phyloP scores from a whole-genome alignment of 352 stramenopile species.

The Blastocystis sp. region DNA sequence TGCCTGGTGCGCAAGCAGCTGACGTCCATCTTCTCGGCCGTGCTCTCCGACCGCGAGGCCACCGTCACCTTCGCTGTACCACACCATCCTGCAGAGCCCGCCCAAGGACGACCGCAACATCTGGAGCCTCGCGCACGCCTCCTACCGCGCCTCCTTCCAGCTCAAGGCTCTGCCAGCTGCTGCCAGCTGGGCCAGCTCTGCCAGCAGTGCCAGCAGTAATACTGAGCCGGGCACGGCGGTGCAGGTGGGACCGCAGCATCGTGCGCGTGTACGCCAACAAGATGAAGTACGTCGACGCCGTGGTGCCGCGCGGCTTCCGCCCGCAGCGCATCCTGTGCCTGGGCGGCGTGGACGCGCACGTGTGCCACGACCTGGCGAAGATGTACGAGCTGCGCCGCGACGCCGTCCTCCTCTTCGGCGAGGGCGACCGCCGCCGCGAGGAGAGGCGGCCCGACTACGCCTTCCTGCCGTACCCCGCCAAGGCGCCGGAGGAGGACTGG shows the following conservation, averaged over 20 bases:
- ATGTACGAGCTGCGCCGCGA: conserved; percentile 21
- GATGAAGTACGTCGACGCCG: conserved; percentile 56
- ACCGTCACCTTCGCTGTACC: conserved; percentile 2
- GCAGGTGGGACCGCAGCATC: conserved; percentile 39
- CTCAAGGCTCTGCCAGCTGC: too few relatives aligned
- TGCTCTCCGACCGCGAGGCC: conserved; percentile 14
- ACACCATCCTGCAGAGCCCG: background rate
- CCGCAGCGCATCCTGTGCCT: conserved; percentile 38
- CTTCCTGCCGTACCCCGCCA: background rate
- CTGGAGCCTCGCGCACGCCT: background rate
- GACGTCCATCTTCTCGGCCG: conserved; percentile 5
- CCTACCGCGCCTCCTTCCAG: conserved; percentile 26
- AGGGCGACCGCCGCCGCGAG: conserved; percentile 38
- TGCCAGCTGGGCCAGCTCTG: too few relatives aligned
- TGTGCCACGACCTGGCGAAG: conserved; percentile 37
- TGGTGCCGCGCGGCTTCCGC: conserved; percentile 50
- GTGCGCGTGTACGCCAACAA: conserved; percentile 62
- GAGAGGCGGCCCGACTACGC: conserved; percentile 9
- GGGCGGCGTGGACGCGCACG: conserved; percentile 36
- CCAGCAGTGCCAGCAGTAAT: too few relatives aligned
- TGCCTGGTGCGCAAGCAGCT: conserved; percentile 16
- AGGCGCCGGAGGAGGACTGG: background rate
- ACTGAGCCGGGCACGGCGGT: background rate
- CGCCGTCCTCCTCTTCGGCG: conserved; percentile 4
- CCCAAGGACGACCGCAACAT: background rate